These are phyloP conservation scores for Colletotrichum simmondsii DNA, from an alignment of 2,329 filamentous ascomycete species.

Conservation along the genomic window DNA sequence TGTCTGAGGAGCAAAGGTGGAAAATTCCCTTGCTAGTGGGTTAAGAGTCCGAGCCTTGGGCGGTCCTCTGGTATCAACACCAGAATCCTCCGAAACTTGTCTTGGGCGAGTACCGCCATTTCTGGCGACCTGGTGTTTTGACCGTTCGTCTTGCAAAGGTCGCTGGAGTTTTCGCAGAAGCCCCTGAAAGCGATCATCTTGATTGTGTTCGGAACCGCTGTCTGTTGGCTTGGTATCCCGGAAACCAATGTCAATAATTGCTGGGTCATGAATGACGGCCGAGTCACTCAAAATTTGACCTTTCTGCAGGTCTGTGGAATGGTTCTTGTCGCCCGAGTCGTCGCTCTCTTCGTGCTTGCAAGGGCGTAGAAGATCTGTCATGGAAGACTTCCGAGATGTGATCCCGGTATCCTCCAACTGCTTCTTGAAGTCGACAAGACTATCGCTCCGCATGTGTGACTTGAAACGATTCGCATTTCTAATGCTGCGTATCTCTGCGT, in stretches of 20 bases:
- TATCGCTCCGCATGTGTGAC: background rate
- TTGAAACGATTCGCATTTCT: constrained; percentile 23
- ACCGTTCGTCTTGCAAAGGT: background rate
- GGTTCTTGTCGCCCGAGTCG: background rate
- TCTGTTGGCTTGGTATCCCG: background rate
- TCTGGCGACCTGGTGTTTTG: background rate
- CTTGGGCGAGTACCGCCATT: background rate
- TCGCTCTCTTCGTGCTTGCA: background rate
- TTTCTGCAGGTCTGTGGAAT: background rate
- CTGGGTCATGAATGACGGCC: constrained; percentile 23
- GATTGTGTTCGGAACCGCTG: background rate
- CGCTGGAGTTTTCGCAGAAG: constrained; percentile 24
- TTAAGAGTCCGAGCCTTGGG: constrained; percentile 21
- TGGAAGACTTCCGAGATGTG: constrained; percentile 27
- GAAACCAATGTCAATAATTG: background rate
- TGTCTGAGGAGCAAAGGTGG: background rate
- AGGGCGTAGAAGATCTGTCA: constrained; percentile 1
- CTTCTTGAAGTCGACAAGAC: constrained; percentile 3
- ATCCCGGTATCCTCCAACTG: background rate
- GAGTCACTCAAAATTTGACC: background rate
- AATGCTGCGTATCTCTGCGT: constrained; percentile 31
- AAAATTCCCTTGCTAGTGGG: constrained; percentile 31
- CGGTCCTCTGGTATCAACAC: constrained; percentile 9
- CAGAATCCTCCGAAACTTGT: constrained; percentile 17
- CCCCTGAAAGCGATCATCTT: constrained; percentile 14